Conservation (phyloP, 176 grass and related monocot species). For the Stipa capillata region DNA sequence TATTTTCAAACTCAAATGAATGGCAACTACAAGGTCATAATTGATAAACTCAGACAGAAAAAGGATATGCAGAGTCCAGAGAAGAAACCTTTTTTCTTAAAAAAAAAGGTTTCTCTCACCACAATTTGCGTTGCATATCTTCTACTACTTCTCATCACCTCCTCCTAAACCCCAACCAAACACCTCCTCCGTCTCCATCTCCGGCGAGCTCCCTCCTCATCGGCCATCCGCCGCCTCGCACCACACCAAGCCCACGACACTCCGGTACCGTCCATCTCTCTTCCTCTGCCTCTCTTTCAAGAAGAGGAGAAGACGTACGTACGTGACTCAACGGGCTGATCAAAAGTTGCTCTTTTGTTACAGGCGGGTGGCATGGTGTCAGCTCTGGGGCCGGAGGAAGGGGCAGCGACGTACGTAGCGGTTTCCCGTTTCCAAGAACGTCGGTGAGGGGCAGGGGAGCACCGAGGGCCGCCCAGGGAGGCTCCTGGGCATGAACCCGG, state of each 20-base stretch:
- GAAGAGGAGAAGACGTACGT: not conserved
- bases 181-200: not conserved
- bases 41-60: not conserved
- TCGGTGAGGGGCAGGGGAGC: not conserved
- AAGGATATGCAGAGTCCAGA: not conserved
- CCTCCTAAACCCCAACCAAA: conserved; percentile 4
- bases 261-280: not conserved
- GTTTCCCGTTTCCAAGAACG: not conserved
- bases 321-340: not conserved
- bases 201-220: not conserved
- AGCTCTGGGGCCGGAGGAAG: not conserved
- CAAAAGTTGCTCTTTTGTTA: not conserved
- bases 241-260: no score
- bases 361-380: conserved; percentile 8
- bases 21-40: not conserved
- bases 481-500: conserved; percentile 10
- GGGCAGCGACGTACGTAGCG: not conserved
- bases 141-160: not conserved
- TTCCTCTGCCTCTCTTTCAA: not conserved
- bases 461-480: not conserved
- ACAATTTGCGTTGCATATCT: not conserved
- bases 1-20: not conserved
- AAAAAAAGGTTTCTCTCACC: not conserved
- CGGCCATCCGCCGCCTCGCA: not conserved
- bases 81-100: not conserved